Evolutionary conservation across 495 filamentous ascomycete species (phyloP).

Genomic region (Daldinia decipiens): DNA sequence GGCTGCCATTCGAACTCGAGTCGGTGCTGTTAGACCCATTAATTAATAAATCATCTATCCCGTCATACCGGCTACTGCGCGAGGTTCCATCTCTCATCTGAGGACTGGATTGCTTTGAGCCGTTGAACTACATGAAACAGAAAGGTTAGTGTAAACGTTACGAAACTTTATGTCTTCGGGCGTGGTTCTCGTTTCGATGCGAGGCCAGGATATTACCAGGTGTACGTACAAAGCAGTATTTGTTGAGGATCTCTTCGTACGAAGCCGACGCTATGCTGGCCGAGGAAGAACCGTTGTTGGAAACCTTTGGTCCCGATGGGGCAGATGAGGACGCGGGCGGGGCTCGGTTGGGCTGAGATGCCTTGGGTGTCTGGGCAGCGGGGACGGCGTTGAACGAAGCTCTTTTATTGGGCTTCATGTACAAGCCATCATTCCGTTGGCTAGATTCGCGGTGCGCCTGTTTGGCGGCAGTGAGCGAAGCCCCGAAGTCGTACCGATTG

Average conservation of each 20-base stretch:
- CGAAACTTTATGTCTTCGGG: constrained; percentile 16
- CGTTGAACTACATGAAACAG: constrained; percentile 52
- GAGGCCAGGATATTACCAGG: constrained; percentile 41
- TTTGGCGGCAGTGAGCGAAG: constrained; percentile 87
- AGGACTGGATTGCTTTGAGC: constrained; percentile 56
- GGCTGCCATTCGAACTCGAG: constrained; percentile 53
- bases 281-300: constrained; percentile 41
- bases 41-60: constrained; percentile 44
- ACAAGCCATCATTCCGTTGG: constrained; percentile 61
- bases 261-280: constrained; percentile 76
- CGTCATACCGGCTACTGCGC: constrained; percentile 48
- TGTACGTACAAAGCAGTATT: constrained; percentile 97
- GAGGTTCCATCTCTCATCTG: constrained; percentile 50
- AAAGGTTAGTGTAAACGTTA: constrained; percentile 37
- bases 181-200: constrained; percentile 43
- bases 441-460: constrained; percentile 67
- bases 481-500: constrained; percentile 92
- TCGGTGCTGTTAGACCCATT: constrained; percentile 45
- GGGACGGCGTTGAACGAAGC: constrained; percentile 45
- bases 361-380: constrained; percentile 37
- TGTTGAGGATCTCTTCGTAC: constrained; percentile 94
- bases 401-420: constrained; percentile 60
- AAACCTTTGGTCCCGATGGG: constrained; percentile 29
- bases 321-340: constrained; percentile 21
- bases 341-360: constrained; percentile 30